These are phyloP conservation scores for Aspergillus sp. DNA, from an alignment of 2,329 filamentous ascomycete genomes.

Conservation along the genomic window DNA sequence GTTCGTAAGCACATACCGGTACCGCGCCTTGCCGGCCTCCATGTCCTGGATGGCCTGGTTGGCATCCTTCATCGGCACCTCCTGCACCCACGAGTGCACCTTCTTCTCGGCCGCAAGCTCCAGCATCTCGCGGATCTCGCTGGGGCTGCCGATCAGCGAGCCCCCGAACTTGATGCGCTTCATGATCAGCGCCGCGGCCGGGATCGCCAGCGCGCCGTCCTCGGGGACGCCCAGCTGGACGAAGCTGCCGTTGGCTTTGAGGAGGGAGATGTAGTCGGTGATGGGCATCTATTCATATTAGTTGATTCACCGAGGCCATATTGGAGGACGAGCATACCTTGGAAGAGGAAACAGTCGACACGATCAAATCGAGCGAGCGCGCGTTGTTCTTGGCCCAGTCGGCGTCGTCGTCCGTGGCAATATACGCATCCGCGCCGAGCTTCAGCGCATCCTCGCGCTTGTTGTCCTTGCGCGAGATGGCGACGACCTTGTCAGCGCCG, in stretches of 20 bases:
- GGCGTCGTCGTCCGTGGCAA: constrained; percentile 55
- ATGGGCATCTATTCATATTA: constrained; percentile 53
- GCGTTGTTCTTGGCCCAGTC: constrained; percentile 52
- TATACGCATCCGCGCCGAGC: constrained; percentile 56
- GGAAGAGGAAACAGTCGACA: constrained; percentile 53
- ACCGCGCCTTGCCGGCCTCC: constrained; percentile 43
- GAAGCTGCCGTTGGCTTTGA: constrained; percentile 57
- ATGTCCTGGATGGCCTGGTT: constrained; percentile 45
- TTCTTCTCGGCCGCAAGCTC: constrained; percentile 39
- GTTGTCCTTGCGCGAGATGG: constrained; percentile 50
- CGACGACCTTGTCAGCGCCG: constrained; percentile 52
- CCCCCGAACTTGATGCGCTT: constrained; percentile 52
- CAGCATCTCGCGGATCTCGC: constrained; percentile 45
- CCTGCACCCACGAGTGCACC: constrained; percentile 41
- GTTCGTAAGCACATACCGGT: constrained; percentile 45
- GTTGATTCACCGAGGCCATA: not conserved
- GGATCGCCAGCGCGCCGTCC: constrained; percentile 52
- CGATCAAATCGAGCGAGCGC: constrained; percentile 53
- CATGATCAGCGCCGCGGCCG: constrained; percentile 55
- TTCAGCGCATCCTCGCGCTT: constrained; percentile 55
- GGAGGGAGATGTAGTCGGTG: constrained; percentile 58
- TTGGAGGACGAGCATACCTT: constrained; percentile 7
- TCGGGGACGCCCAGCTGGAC: constrained; percentile 68
- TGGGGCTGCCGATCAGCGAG: constrained; percentile 39
- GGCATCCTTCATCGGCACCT: constrained; percentile 41